These are phyloP conservation scores for Neospora caninum DNA, from an alignment of 169 alveolate genomes.

Conservation along the genomic window DNA sequence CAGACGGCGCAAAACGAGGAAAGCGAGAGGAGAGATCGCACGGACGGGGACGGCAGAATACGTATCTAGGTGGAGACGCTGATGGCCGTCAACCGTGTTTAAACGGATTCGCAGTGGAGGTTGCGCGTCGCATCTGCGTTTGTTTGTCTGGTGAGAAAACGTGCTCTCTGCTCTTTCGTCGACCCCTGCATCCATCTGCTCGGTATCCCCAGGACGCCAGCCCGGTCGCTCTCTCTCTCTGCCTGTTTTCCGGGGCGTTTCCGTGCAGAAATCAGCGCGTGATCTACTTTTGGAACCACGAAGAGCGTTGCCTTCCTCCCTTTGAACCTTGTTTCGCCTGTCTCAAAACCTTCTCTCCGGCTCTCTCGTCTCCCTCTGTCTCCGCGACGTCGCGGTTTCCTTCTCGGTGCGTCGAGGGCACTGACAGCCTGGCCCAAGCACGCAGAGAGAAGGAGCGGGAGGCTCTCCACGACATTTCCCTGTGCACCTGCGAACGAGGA, in stretches of 20 bases:
- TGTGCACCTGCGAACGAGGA: background rate
- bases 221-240: too few relatives aligned
- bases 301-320: slow-evolving; percentile 44
- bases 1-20: too few relatives aligned
- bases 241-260: background rate
- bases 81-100: too few relatives aligned
- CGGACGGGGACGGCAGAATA: too few relatives aligned
- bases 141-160: too few relatives aligned
- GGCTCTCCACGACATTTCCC: background rate
- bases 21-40: too few relatives aligned
- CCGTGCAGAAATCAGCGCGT: slow-evolving; percentile 38
- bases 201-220: too few relatives aligned
- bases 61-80: too few relatives aligned
- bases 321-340: background rate
- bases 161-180: too few relatives aligned
- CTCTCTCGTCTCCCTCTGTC: background rate
- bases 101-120: too few relatives aligned
- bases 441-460: background rate
- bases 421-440: background rate
- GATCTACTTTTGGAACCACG: slow-evolving; percentile 30
- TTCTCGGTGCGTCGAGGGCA: background rate
- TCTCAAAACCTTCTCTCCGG: background rate
- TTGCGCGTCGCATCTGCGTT: too few relatives aligned
- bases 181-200: too few relatives aligned
- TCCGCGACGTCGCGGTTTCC: background rate